Base-by-base conservation (phyloP, 1,284 basidiomycete genomes). In the Schizopora paradoxa region DNA sequence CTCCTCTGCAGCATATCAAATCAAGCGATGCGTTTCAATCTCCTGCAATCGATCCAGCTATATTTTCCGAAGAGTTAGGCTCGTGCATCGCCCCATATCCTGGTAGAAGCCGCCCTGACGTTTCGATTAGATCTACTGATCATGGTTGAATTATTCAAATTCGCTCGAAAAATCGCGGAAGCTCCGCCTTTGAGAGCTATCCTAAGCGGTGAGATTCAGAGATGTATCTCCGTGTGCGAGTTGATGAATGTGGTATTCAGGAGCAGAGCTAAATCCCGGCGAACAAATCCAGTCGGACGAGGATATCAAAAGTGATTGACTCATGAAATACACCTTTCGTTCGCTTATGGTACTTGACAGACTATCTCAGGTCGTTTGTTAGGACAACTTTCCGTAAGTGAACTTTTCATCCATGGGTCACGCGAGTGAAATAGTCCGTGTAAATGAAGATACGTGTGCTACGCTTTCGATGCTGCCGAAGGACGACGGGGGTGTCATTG, bases 381-480 rank as follows among this genome's bases (percentile, higher is more conserved):
- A n/a, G n/a, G n/a, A n/a, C n/a, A n/a, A n/a, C n/a, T n/a, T n/a
- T n/a, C n/a, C n/a, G n/a, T n/a, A n/a, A n/a, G n/a, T n/a, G n/a
- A n/a, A n/a, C n/a, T n/a, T n/a, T n/a, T n/a, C n/a, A n/a, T n/a
- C n/a, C n/a, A n/a, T n/a, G n/a, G n/a, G n/a, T n/a, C n/a, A n/a
- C n/a, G n/a, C n/a, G n/a, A n/a, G n/a, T n/a, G n/a, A n/a, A n/a
- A n/a, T n/a, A n/a, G n/a, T n/a, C n/a, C n/a, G n/a, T n/a, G n/a
- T n/a, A n/a, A n/a, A n/a, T n/a, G n/a, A n/a, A 37, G 32, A 40
- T 25, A 41, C 39, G 6, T 14, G 18, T 25, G 65, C 66, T 33
- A 69, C 74, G 3, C 67, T 66, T 39, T 62, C 71, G 0, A 74
- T 73, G 74, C 59, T 71, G 47, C 75, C 71, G 18, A 57, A 63